Percentiles rank a stretch among this genome's conserved stretches.
phyloP scores from a whole-genome alignment of 78 protist genomes.

The Anaeramoeba flamelloides region DNA sequence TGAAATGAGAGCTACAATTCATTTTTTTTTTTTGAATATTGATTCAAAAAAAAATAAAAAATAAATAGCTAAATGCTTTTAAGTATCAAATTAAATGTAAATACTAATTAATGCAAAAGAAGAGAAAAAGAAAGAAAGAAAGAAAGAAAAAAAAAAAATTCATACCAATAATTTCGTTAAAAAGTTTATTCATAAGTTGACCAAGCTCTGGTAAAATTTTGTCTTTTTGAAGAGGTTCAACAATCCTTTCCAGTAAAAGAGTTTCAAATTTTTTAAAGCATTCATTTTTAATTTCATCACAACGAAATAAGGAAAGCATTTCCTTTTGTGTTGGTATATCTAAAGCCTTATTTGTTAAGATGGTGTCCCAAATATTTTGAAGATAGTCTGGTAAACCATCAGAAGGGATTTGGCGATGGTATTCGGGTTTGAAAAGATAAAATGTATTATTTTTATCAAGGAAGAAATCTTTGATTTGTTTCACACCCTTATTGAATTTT shows the following conservation, averaged over 20 bases:
- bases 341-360: slow-evolving; percentile 58
- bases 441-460: too few relatives aligned
- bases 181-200: too few relatives aligned
- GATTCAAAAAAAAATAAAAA: too few relatives aligned
- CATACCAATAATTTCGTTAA: too few relatives aligned
- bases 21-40: too few relatives aligned
- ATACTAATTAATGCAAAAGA: too few relatives aligned
- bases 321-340: slow-evolving; percentile 70
- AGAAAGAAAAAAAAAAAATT: too few relatives aligned
- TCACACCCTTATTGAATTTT: background rate
- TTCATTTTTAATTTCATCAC: background rate
- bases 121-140: too few relatives aligned
- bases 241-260: background rate
- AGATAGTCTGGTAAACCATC: background rate
- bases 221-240: background rate
- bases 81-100: too few relatives aligned
- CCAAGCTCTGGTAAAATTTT: background rate
- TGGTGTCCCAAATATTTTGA: slow-evolving; percentile 17
- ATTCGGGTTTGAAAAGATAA: background rate
- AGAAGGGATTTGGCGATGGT: background rate
- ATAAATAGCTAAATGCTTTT: too few relatives aligned
- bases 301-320: slow-evolving; percentile 59
- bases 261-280: background rate
- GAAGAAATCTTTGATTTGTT: background rate
- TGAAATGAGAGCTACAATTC: too few relatives aligned